Conservation (phyloP, 257 asterid species). For the Lycium barbarum region DNA sequence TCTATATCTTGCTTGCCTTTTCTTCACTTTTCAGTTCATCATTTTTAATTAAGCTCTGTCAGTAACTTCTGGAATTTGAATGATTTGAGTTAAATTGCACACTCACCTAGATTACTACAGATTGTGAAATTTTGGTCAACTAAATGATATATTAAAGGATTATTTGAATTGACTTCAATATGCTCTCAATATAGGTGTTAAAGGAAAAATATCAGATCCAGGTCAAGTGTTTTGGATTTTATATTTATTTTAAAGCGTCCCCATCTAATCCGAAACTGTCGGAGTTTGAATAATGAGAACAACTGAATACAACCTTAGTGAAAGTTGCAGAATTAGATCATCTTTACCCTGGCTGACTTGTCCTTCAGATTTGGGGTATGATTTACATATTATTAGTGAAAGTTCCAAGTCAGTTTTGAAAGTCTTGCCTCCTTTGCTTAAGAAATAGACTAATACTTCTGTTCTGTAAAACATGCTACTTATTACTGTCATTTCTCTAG, state of each 20-base stretch:
- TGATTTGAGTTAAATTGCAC: background rate
- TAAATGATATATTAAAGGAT: background rate
- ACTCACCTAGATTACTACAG: background rate
- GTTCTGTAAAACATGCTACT: background rate
- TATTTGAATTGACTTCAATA: background rate
- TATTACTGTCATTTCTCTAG: background rate
- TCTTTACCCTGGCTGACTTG: background rate
- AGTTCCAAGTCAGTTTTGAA: background rate
- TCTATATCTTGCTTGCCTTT: background rate
- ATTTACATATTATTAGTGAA: background rate
- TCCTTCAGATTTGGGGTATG: background rate
- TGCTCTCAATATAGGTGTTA: background rate
- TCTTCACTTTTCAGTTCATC: slow-evolving; percentile 19
- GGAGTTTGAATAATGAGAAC: background rate
- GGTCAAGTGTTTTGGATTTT: background rate
- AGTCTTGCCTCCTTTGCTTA: background rate
- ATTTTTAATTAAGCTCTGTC: background rate
- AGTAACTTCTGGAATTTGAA: background rate
- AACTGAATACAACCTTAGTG: background rate
- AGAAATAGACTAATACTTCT: slow-evolving; percentile 11
- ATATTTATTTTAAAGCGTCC: background rate
- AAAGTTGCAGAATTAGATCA: background rate
- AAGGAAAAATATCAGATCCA: background rate
- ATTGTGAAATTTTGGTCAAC: background rate
- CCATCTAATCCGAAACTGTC: background rate